Percentiles rank a stretch among this genome's conserved stretches.
These are phyloP conservation scores for Exophiala xenobiotica DNA, from an alignment of 2,329 filamentous ascomycete genomes.

Conservation along the genomic window DNA sequence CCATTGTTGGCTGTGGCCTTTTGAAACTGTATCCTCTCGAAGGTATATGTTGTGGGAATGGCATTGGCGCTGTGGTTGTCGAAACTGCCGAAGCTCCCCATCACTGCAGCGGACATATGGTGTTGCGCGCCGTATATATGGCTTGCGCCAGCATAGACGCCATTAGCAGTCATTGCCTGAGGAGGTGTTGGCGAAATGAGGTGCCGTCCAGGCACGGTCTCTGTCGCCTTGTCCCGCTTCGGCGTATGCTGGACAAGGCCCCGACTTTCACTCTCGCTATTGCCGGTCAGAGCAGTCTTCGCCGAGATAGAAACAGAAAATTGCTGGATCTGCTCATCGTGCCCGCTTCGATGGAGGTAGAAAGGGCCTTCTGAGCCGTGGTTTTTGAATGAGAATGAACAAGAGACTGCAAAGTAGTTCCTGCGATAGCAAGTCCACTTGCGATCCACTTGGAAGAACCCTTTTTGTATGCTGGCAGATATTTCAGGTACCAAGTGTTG, in stretches of 20 bases:
- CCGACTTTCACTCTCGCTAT: conserved; percentile 70
- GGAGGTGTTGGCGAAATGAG: conserved; percentile 17
- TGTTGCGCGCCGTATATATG: conserved; percentile 16
- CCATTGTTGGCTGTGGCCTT: conserved; percentile 92
- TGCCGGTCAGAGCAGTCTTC: conserved; percentile 57
- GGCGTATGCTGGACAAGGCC: conserved; percentile 88
- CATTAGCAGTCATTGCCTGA: conserved; percentile 10
- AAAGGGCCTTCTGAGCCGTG: conserved; percentile 55
- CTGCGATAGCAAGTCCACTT: conserved; percentile 92
- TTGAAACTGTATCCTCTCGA: conserved; percentile 93
- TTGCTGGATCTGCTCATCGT: conserved; percentile 62
- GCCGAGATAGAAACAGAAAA: conserved; percentile 86
- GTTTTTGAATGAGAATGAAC: conserved; percentile 71
- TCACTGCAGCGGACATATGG: conserved; percentile 14
- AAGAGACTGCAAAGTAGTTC: conserved; percentile 86
- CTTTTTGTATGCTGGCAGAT: conserved; percentile 79
- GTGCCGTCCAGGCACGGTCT: conserved; percentile 62
- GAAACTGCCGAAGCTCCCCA: conserved; percentile 22
- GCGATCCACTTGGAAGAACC: conserved; percentile 76
- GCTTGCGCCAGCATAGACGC: conserved; percentile 13
- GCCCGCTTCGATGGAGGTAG: conserved; percentile 52
- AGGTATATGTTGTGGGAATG: conserved; percentile 56
- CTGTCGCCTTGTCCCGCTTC: conserved; percentile 85
- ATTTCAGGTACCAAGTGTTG: conserved; percentile 68
- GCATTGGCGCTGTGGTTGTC: conserved; percentile 32